These are phyloP conservation scores for Pistacia atlantica DNA, from an alignment of 345 rosid genomes.

Conservation along the genomic window DNA sequence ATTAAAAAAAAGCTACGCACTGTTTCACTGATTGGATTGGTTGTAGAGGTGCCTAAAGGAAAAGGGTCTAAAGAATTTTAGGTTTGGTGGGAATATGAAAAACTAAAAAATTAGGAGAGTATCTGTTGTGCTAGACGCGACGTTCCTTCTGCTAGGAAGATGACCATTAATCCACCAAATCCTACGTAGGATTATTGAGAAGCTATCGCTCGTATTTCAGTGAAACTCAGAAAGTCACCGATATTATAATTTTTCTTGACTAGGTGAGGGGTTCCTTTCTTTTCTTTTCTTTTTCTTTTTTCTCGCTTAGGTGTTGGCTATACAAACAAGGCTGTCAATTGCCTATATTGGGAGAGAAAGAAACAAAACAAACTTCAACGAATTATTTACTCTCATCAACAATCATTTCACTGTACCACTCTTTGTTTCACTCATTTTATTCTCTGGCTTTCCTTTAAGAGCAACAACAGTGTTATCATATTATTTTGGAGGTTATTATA, in stretches of 20 bases:
- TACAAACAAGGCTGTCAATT: conserved; percentile 24
- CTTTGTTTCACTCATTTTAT: conserved; percentile 33
- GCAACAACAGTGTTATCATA: conserved; percentile 21
- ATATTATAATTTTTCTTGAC: conserved; percentile 32
- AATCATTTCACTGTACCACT: conserved; percentile 33
- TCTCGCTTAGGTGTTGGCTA: conserved; percentile 18
- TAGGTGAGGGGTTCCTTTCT: background rate
- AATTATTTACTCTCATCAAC: conserved; percentile 29
- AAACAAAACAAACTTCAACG: conserved; percentile 21
- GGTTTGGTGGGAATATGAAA: conserved; percentile 30
- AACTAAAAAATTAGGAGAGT: conserved; percentile 22
- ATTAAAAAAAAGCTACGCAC: background rate
- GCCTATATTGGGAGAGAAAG: conserved; percentile 26
- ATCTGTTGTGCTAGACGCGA: conserved; percentile 32
- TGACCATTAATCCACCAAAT: conserved; percentile 40
- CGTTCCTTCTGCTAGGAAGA: conserved; percentile 41
- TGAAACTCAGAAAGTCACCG: background rate
- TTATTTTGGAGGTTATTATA: conserved; percentile 16
- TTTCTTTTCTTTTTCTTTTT: background rate
- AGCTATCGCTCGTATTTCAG: conserved; percentile 1
- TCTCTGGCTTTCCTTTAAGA: conserved; percentile 29
- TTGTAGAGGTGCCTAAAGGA: conserved; percentile 5
- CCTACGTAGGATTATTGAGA: conserved; percentile 24
- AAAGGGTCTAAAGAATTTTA: conserved; percentile 16
- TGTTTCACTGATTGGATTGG: conserved; percentile 33